Percentiles rank a stretch among this genome's conserved stretches.
These are phyloP conservation scores for Phytophthora cactorum DNA, from an alignment of 352 stramenopile genomes.

Conservation along the genomic window DNA sequence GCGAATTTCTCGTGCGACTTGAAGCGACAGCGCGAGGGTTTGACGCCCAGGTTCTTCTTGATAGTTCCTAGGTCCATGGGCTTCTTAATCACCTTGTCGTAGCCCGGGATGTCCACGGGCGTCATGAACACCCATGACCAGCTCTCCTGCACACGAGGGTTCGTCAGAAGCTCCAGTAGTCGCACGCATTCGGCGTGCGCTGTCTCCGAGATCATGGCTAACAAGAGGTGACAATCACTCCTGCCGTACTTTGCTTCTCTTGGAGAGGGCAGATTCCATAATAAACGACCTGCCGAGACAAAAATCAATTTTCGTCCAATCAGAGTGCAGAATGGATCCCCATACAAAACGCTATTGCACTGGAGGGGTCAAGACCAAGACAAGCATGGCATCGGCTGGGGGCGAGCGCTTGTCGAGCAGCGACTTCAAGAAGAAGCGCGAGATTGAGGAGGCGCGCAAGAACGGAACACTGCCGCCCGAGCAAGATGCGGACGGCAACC, in stretches of 20 bases:
- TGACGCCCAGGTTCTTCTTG: slow-evolving; percentile 74
- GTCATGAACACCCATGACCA: slow-evolving; percentile 90
- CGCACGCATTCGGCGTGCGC: slow-evolving; percentile 82
- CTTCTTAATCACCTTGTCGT: slow-evolving; percentile 80
- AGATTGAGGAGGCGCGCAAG: slow-evolving; percentile 91
- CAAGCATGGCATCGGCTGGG: slow-evolving; percentile 62
- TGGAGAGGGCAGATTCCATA: slow-evolving; percentile 20
- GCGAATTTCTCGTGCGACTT: slow-evolving; percentile 87
- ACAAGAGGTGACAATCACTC: slow-evolving; percentile 22
- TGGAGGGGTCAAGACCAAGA: background rate
- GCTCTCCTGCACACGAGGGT: slow-evolving; percentile 83
- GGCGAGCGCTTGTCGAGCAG: slow-evolving; percentile 76
- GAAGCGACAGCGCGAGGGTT: slow-evolving; percentile 86
- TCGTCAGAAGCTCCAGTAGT: slow-evolving; percentile 80
- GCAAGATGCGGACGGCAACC: slow-evolving; percentile 92
- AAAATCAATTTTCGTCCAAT: slow-evolving; percentile 15
- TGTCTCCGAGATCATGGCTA: slow-evolving; percentile 71
- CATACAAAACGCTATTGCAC: background rate
- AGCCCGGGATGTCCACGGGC: slow-evolving; percentile 72
- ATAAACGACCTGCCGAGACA: background rate
- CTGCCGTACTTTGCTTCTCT: background rate
- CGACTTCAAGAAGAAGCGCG: slow-evolving; percentile 90
- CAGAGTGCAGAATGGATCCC: background rate
- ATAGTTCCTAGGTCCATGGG: slow-evolving; percentile 86
- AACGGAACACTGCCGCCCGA: slow-evolving; percentile 88